Conservation (phyloP, 345 rosid species). For the Camelina sativa region DNA sequence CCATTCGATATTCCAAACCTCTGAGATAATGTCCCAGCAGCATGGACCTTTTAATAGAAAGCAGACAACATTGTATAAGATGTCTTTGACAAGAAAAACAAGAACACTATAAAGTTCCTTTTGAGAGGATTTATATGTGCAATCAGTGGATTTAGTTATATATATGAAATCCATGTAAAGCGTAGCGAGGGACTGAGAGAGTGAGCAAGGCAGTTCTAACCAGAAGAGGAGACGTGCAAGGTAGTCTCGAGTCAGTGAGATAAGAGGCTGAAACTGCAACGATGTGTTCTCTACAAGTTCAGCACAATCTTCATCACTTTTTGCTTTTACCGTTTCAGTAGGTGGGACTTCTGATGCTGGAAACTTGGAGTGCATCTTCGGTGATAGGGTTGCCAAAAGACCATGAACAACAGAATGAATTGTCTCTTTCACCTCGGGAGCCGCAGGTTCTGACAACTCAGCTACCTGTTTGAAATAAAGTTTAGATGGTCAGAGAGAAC, state of each 20-base stretch:
- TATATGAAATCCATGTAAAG: neutral
- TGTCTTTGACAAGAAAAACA: neutral
- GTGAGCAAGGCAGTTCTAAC: slow-evolving; percentile 49
- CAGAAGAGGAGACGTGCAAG: slow-evolving; percentile 96
- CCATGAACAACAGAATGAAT: slow-evolving; percentile 88
- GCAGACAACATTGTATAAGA: slow-evolving; percentile 9
- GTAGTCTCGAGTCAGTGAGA: slow-evolving; percentile 85
- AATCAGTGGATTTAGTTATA: neutral
- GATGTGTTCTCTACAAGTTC: slow-evolving; percentile 87
- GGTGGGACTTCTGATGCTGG: slow-evolving; percentile 66
- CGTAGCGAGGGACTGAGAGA: slow-evolving; percentile 2
- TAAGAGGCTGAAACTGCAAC: slow-evolving; percentile 79
- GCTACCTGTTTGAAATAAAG: slow-evolving; percentile 63
- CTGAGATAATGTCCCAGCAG: slow-evolving; percentile 88
- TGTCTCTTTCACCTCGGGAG: slow-evolving; percentile 72
- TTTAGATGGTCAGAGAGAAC: slow-evolving; percentile 19
- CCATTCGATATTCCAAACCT: slow-evolving; percentile 87
- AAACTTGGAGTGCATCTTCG: slow-evolving; percentile 79
- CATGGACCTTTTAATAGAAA: slow-evolving; percentile 70
- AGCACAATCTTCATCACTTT: slow-evolving; percentile 65
- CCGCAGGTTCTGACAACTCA: slow-evolving; percentile 91
- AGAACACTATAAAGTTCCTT: neutral
- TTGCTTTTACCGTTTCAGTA: slow-evolving; percentile 51
- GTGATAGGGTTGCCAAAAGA: slow-evolving; percentile 93
- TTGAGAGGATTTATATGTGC: neutral